Percentiles rank a stretch among this genome's conserved stretches.
Conservation (phyloP, 2,329 filamentous ascomycete species). For the Cordyceps fumosorosea region DNA sequence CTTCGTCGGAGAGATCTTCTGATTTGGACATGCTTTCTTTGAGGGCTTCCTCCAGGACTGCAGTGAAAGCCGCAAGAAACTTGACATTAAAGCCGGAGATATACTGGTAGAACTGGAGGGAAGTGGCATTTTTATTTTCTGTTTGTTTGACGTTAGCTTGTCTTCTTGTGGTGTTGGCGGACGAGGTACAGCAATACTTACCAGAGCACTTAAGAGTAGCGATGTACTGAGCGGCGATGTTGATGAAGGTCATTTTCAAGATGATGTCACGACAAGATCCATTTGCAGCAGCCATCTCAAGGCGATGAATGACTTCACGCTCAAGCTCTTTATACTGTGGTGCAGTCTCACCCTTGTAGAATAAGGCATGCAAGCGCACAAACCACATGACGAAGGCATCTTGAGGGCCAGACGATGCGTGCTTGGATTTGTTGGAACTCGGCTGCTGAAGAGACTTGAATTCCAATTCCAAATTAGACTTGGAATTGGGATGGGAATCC, state of each 20-base stretch:
- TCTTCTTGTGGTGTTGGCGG: background rate
- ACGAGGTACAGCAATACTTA: conserved; percentile 20
- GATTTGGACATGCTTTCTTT: conserved; percentile 23
- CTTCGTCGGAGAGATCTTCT: conserved; percentile 19
- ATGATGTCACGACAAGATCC: conserved; percentile 58
- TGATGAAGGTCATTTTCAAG: conserved; percentile 76
- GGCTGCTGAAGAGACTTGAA: conserved; percentile 52
- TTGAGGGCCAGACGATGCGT: conserved; percentile 40
- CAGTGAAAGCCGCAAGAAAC: conserved; percentile 66
- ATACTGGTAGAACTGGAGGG: conserved; percentile 51
- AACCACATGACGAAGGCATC: conserved; percentile 74
- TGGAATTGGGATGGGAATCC: conserved; percentile 67
- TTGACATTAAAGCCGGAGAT: conserved; percentile 72
- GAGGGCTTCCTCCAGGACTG: conserved; percentile 64
- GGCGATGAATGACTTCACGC: conserved; percentile 72
- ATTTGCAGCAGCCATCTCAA: conserved; percentile 66
- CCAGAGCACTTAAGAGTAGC: conserved; percentile 37
- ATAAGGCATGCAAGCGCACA: conserved; percentile 76
- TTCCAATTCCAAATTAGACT: conserved; percentile 70
- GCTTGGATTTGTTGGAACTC: conserved; percentile 27
- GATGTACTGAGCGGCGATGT: conserved; percentile 75
- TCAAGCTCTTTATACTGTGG: conserved; percentile 74
- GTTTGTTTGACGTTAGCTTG: conserved; percentile 15
- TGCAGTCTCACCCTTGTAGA: conserved; percentile 71
- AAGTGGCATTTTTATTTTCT: conserved; percentile 41